Percentiles rank a stretch among this genome's conserved stretches.
phyloP scores from a whole-genome alignment of 805 yeast genomes.

The Cyberlindnera maritima region DNA sequence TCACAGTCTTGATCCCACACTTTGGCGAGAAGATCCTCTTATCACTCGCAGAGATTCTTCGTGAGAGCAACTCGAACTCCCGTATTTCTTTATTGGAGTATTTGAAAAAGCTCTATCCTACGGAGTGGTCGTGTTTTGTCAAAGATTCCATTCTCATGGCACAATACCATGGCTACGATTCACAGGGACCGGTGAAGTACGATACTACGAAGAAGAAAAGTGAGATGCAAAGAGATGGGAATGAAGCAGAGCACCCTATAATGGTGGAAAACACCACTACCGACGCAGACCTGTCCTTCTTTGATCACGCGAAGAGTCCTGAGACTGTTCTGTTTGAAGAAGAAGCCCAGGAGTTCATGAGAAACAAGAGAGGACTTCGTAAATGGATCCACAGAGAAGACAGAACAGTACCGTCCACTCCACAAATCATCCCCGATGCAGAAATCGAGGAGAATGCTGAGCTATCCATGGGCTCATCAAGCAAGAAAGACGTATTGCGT shows the following conservation, averaged over 20 bases:
- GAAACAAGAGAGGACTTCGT: not conserved
- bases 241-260: no score
- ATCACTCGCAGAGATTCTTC: conserved; percentile 72
- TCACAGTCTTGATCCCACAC: conserved; percentile 85
- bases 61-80: conserved; percentile 56
- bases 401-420: conserved; percentile 9
- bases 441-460: conserved; percentile 14
- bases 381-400: not conserved
- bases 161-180: conserved; percentile 44
- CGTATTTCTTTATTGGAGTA: conserved; percentile 84
- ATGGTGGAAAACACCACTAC: no score
- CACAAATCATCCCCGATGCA: conserved; percentile 6
- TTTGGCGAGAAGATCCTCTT: conserved; percentile 79
- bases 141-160: conserved; percentile 68
- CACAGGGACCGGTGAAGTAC: conserved; percentile 14
- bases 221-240: not conserved
- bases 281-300: not conserved
- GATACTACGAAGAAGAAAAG: conserved; percentile 19
- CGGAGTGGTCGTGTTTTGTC: conserved; percentile 82
- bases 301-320: not conserved
- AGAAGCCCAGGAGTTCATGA: not conserved
- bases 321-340: not conserved
- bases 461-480: not conserved
- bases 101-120: conserved; percentile 64
- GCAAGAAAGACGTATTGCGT: not conserved